A percentile compares a stretch with the other conserved stretches of the same genome.
These are phyloP conservation scores for Excoecaria cochinchinensis DNA, from an alignment of 345 rosid species.

Conservation along the genomic window DNA sequence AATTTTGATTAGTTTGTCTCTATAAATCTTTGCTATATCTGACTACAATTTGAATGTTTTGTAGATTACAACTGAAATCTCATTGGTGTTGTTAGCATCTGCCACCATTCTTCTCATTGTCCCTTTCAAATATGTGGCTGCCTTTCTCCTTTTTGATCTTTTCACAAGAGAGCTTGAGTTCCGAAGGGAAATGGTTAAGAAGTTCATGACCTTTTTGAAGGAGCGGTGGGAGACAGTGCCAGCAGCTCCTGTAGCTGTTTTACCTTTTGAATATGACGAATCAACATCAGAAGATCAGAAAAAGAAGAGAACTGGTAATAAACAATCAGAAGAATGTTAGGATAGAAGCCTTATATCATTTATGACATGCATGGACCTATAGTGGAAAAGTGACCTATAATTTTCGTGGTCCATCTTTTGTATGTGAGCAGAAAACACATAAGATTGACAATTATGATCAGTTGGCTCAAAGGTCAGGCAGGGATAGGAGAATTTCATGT, in stretches of 20 bases:
- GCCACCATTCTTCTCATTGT: slow-evolving; percentile 59
- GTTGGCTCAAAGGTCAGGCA: no score
- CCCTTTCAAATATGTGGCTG: slow-evolving; percentile 79
- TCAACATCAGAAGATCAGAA: slow-evolving; percentile 39
- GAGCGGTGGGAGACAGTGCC: slow-evolving; percentile 91
- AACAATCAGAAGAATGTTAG: slow-evolving; percentile 31
- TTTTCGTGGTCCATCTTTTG: not conserved
- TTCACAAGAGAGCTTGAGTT: slow-evolving; percentile 88
- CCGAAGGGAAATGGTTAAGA: slow-evolving; percentile 72
- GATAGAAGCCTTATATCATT: slow-evolving; percentile 23
- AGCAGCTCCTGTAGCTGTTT: slow-evolving; percentile 75
- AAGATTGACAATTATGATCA: no score
- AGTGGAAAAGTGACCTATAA: not conserved
- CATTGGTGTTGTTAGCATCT: slow-evolving; percentile 55
- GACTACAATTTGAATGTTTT: slow-evolving; percentile 2
- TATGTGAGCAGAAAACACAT: not conserved
- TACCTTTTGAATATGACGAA: slow-evolving; percentile 57
- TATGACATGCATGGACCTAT: not conserved
- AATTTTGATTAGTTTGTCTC: no score
- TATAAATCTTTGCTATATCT: not conserved
- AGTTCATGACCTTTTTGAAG: slow-evolving; percentile 51
- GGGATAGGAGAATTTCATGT: not conserved
- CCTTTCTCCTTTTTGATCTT: slow-evolving; percentile 63
- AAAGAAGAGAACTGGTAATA: slow-evolving; percentile 27
- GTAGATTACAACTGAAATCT: slow-evolving; percentile 80